Evolutionary conservation across 208 protist genomes (phyloP).

Genomic region (Leishmania tarentolae): DNA sequence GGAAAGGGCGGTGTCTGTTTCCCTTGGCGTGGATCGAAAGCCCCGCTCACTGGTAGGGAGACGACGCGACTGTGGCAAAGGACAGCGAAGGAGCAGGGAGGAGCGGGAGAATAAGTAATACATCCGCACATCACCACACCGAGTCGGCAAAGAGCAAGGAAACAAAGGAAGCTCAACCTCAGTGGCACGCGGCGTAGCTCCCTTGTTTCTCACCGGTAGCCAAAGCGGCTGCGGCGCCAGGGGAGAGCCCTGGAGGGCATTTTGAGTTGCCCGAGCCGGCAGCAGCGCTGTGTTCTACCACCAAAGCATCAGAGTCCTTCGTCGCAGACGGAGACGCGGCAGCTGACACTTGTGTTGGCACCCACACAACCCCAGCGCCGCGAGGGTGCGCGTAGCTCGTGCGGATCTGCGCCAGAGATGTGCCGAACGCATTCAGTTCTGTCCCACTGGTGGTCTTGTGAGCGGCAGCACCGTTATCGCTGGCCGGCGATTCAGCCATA

Average conservation of each 20-base stretch:
- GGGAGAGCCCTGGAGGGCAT: slow-evolving; percentile 17
- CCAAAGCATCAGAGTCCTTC: slow-evolving; percentile 22
- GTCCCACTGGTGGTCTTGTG: slow-evolving; percentile 9
- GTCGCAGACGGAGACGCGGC: slow-evolving; percentile 1
- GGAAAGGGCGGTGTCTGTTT: background rate
- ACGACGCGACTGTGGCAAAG: background rate
- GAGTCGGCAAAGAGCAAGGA: background rate
- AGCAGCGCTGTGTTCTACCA: slow-evolving; percentile 11
- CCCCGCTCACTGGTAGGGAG: no score
- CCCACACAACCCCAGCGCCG: slow-evolving; percentile 86
- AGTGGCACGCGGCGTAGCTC: slow-evolving; percentile 26
- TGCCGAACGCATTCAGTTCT: slow-evolving; percentile 37
- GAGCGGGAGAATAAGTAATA: background rate
- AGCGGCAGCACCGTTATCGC: background rate
- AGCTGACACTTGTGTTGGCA: slow-evolving; percentile 1
- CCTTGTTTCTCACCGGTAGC: slow-evolving; percentile 17
- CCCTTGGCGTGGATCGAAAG: background rate
- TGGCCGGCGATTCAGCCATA: slow-evolving; percentile 17
- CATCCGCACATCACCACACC: background rate
- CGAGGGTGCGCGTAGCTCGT: slow-evolving; percentile 56
- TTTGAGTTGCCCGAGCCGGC: slow-evolving; percentile 8
- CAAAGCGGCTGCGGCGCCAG: slow-evolving; percentile 36
- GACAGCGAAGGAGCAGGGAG: background rate
- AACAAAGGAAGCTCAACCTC: background rate
- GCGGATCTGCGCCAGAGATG: slow-evolving; percentile 49